phyloP scores from a whole-genome alignment of 2,329 filamentous ascomycete genomes.

The Thelonectria olida region DNA sequence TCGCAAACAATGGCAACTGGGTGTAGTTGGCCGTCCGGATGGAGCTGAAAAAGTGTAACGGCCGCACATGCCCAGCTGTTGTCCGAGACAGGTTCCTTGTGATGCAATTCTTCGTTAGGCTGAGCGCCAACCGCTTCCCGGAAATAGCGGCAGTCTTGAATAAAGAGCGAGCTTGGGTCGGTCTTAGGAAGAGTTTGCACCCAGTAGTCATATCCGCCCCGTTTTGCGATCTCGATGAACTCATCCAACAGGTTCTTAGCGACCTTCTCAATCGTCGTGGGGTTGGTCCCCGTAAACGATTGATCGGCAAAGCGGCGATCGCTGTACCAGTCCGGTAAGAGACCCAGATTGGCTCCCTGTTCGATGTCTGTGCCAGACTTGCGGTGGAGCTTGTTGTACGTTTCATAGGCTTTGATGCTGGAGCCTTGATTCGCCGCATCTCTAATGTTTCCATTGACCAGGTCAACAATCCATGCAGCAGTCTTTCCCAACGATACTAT shows the following conservation, averaged over 20 bases:
- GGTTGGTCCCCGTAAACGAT: conserved; percentile 55
- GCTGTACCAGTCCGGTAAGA: conserved; percentile 52
- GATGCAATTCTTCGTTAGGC: conserved; percentile 37
- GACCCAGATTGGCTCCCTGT: conserved; percentile 44
- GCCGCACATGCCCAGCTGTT: conserved; percentile 50
- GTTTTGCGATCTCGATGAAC: conserved; percentile 47
- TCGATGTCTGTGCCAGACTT: conserved; percentile 48
- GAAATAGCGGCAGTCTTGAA: conserved; percentile 57
- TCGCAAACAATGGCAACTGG: conserved; percentile 60
- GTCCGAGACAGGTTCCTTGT: conserved; percentile 40
- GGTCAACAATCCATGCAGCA: conserved; percentile 41
- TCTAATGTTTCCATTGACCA: conserved; percentile 36
- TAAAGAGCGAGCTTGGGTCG: conserved; percentile 46
- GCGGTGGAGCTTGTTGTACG: conserved; percentile 47
- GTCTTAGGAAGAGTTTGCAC: conserved; percentile 40
- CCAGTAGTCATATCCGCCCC: conserved; percentile 45
- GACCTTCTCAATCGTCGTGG: conserved; percentile 55
- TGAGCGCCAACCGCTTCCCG: conserved; percentile 46
- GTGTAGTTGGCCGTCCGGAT: conserved; percentile 55
- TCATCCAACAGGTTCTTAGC: conserved; percentile 43
- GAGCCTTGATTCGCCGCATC: conserved; percentile 42
- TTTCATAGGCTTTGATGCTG: conserved; percentile 42
- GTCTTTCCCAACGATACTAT: conserved; percentile 43
- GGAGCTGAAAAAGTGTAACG: conserved; percentile 54
- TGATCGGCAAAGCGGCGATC: conserved; percentile 56